Percentiles rank a stretch among this genome's conserved stretches.
Evolutionary conservation across 2,329 filamentous ascomycete species (phyloP).

Genomic region (Fusarium euwallaceae): DNA sequence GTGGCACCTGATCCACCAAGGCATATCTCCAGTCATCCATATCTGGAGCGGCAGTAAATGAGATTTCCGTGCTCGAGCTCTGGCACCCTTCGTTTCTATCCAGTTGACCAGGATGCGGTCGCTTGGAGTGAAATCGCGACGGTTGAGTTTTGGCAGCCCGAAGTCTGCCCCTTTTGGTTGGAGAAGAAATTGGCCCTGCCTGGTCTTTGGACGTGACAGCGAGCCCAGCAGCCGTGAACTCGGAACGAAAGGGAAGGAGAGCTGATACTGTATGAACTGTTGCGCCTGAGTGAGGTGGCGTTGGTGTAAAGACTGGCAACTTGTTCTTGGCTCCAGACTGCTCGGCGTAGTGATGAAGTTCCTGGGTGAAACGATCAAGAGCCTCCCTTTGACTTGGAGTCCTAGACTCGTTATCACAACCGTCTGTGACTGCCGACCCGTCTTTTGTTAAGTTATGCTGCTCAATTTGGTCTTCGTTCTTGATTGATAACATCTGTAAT

Average conservation of each 20-base stretch:
- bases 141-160: slow-evolving; percentile 17
- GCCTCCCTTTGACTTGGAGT: slow-evolving; percentile 59
- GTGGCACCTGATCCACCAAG: slow-evolving; percentile 49
- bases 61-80: slow-evolving; percentile 49
- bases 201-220: slow-evolving; percentile 66
- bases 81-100: slow-evolving; percentile 47
- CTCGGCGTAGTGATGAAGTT: slow-evolving; percentile 50
- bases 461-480: neutral
- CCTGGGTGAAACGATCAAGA: slow-evolving; percentile 53
- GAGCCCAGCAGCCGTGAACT: slow-evolving; percentile 67
- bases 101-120: slow-evolving; percentile 42
- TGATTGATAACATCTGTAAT: slow-evolving; percentile 55
- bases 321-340: slow-evolving; percentile 55
- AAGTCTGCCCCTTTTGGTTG: slow-evolving; percentile 20
- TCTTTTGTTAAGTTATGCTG: neutral
- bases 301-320: slow-evolving; percentile 55
- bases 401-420: slow-evolving; percentile 50
- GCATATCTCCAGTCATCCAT: slow-evolving; percentile 53
- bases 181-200: slow-evolving; percentile 48
- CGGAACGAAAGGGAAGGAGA: slow-evolving; percentile 65
- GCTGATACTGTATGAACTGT: slow-evolving; percentile 66
- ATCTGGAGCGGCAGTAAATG: slow-evolving; percentile 47
- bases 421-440: slow-evolving; percentile 3
- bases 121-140: slow-evolving; percentile 1
- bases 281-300: slow-evolving; percentile 55